These are phyloP conservation scores for Pyrenula aspistea DNA, from an alignment of 495 filamentous ascomycete species.

Conservation along the genomic window DNA sequence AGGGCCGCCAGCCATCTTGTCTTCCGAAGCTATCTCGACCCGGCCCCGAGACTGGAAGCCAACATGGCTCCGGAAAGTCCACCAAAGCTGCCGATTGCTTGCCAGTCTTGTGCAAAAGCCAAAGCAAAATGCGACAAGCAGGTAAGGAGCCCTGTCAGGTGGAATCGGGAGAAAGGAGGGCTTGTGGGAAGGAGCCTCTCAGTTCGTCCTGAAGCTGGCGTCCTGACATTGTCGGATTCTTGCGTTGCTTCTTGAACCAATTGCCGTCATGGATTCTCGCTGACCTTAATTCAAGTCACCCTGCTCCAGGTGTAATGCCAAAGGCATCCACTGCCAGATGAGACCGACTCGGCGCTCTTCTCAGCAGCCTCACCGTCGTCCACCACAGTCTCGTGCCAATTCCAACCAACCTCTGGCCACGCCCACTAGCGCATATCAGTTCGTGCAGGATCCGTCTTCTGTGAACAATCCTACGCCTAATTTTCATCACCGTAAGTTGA, in stretches of 20 bases:
- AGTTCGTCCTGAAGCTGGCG: not conserved
- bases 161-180: too few relatives aligned
- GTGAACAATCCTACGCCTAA: too few relatives aligned
- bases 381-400: not conserved
- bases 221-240: not conserved
- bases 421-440: not conserved
- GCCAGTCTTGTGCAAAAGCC: conserved; percentile 44
- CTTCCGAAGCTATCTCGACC: not conserved
- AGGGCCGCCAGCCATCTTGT: not conserved
- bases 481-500: too few relatives aligned
- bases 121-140: conserved; percentile 60
- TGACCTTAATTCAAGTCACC: not conserved
- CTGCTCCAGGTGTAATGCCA: conserved; percentile 18
- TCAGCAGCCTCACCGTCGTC: not conserved
- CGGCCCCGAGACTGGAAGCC: not conserved
- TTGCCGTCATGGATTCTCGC: conserved; percentile 16
- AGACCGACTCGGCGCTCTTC: conserved; percentile 4
- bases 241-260: conserved; percentile 26
- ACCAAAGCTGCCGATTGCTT: conserved; percentile 30
- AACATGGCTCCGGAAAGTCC: not conserved
- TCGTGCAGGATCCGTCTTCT: too few relatives aligned
- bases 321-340: conserved; percentile 6
- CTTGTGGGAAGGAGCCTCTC: not conserved
- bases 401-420: not conserved
- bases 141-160: conserved; percentile 16